Conservation (phyloP, 225 moss, liverwort and hornwort genomes). For the Polytrichum formosum region DNA sequence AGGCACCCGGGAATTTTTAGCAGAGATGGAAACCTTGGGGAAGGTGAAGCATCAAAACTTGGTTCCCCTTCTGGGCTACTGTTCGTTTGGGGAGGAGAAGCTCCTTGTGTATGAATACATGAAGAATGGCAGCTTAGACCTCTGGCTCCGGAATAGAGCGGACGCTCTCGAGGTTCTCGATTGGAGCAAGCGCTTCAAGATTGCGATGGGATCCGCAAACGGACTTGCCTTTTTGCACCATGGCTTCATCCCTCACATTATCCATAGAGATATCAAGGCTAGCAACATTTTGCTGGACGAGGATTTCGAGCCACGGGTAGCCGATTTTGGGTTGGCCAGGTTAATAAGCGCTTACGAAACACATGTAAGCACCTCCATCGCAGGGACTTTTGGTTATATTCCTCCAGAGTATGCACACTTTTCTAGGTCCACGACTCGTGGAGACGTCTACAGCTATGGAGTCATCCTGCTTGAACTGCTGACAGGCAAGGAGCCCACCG, state of each 20-base stretch:
- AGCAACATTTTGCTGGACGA: slow-evolving; percentile 80
- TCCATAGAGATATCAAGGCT: slow-evolving; percentile 84
- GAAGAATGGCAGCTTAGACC: slow-evolving; percentile 79
- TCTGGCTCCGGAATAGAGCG: slow-evolving; percentile 74
- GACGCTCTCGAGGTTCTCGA: slow-evolving; percentile 72
- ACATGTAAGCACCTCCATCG: slow-evolving; percentile 86
- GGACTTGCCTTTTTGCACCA: slow-evolving; percentile 83
- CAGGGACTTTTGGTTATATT: slow-evolving; percentile 85
- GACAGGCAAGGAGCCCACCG: slow-evolving; percentile 86
- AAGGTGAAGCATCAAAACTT: slow-evolving; percentile 82
- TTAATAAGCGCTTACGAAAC: slow-evolving; percentile 90
- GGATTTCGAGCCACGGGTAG: slow-evolving; percentile 77
- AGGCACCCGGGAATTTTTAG: slow-evolving; percentile 83
- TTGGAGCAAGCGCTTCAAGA: slow-evolving; percentile 79
- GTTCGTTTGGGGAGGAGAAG: slow-evolving; percentile 90
- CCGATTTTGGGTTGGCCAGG: slow-evolving; percentile 82
- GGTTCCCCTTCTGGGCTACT: slow-evolving; percentile 81
- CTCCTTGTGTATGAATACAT: slow-evolving; percentile 87
- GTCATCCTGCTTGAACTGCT: slow-evolving; percentile 78
- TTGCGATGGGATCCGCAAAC: slow-evolving; percentile 74
- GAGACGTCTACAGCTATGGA: slow-evolving; percentile 89
- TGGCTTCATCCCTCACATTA: slow-evolving; percentile 87
- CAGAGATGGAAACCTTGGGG: slow-evolving; percentile 91
- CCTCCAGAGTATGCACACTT: slow-evolving; percentile 89
- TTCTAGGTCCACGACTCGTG: slow-evolving; percentile 80